A percentile compares a stretch with the other conserved stretches of the same genome.
These are phyloP conservation scores for Xylariaceae sp. DNA, from an alignment of 2,329 filamentous ascomycete species.

Conservation along the genomic window DNA sequence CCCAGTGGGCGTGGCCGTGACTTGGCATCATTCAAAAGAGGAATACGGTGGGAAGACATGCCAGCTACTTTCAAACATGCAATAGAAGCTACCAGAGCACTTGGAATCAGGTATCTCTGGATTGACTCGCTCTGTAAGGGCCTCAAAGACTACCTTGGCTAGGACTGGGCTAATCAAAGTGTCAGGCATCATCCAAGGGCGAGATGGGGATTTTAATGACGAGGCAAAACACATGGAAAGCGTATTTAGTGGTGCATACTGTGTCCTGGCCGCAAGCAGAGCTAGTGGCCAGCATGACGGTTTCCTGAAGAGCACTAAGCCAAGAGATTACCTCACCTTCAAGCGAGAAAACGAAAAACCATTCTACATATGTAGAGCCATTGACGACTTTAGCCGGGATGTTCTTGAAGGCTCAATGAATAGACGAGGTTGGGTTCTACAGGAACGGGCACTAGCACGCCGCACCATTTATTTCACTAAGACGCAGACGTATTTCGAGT, in stretches of 20 bases:
- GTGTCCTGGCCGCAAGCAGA: conserved; percentile 34
- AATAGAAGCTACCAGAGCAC: conserved; percentile 2
- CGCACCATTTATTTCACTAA: conserved; percentile 47
- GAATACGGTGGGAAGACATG: conserved; percentile 6
- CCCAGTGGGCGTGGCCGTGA: conserved; percentile 10
- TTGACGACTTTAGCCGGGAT: conserved; percentile 45
- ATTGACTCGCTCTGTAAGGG: conserved; percentile 26
- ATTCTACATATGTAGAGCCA: conserved; percentile 37
- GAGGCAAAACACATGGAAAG: conserved; percentile 38
- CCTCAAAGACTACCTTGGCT: neutral
- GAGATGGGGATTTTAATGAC: conserved; percentile 30
- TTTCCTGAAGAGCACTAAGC: conserved; percentile 29
- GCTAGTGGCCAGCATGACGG: conserved; percentile 25
- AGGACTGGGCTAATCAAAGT: neutral
- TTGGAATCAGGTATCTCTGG: conserved; percentile 23
- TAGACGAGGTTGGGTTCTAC: conserved; percentile 48
- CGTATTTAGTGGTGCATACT: conserved; percentile 39
- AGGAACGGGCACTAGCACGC: conserved; percentile 46
- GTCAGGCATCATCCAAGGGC: conserved; percentile 21
- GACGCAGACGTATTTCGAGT: conserved; percentile 48
- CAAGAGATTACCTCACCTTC: conserved; percentile 11
- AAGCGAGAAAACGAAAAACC: neutral
- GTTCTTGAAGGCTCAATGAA: conserved; percentile 43
- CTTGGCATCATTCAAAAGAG: conserved; percentile 21
- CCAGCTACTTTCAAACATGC: conserved; percentile 28